Conservation (phyloP, 306 rosid genomes). For the Casuarina equisetifolia region DNA sequence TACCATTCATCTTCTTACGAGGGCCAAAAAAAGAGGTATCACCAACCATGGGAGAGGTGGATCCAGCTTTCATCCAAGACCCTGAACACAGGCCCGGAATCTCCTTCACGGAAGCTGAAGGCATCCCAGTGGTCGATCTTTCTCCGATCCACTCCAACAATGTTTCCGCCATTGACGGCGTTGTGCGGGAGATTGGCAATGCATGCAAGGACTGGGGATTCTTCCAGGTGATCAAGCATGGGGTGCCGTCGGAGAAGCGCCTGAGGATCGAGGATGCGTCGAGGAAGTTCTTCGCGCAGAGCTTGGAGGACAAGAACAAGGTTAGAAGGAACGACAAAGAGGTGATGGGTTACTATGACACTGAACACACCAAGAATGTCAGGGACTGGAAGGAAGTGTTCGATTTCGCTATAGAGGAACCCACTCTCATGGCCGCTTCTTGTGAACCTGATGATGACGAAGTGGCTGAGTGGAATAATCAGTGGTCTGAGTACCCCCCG, state of each 20-base stretch:
- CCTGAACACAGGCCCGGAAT: too few species aligned
- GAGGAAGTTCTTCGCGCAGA: too few species aligned
- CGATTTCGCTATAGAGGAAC: constrained; percentile 45
- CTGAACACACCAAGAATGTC: constrained; percentile 28
- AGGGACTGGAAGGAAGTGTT: constrained; percentile 73
- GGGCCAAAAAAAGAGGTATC: too few species aligned
- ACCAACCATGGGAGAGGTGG: too few species aligned
- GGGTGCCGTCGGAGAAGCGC: constrained; percentile 48
- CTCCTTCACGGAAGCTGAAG: too few species aligned
- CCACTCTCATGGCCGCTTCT: constrained; percentile 38
- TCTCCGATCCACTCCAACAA: neutral
- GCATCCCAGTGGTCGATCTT: too few species aligned
- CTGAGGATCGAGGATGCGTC: too few species aligned
- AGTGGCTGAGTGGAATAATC: too few species aligned
- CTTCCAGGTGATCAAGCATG: constrained; percentile 48
- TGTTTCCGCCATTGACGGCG: constrained; percentile 9
- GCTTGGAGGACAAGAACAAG: neutral
- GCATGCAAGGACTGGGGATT: constrained; percentile 65
- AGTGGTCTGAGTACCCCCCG: too few species aligned
- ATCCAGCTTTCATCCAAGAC: too few species aligned
- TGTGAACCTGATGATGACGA: constrained; percentile 6
- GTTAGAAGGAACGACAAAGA: constrained; percentile 33
- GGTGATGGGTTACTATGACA: constrained; percentile 53
- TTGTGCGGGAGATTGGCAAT: constrained; percentile 46
- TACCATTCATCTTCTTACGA: neutral